These are phyloP conservation scores for Diaporthe amygdali DNA, from an alignment of 2,329 filamentous ascomycete genomes.

Conservation along the genomic window DNA sequence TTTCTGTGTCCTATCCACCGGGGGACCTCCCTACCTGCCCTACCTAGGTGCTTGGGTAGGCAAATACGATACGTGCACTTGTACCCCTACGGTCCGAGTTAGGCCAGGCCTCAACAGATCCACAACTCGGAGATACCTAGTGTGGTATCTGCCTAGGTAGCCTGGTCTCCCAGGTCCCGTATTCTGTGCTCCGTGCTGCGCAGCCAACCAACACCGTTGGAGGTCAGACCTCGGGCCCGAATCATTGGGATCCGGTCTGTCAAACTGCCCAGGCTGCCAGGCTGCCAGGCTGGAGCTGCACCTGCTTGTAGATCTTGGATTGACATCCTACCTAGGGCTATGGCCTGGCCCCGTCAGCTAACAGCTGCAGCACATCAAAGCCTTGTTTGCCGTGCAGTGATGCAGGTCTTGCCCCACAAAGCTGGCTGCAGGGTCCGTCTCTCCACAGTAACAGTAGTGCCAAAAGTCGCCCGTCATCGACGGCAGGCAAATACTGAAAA, in stretches of 20 bases:
- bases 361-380: not conserved
- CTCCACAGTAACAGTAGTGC: not conserved
- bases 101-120: not conserved
- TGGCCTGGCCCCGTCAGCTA: not conserved
- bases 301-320: too few relatives aligned
- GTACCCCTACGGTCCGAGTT: too few relatives aligned
- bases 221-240: not conserved
- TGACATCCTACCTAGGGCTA: too few relatives aligned
- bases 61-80: too few relatives aligned
- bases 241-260: not conserved
- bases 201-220: too few relatives aligned
- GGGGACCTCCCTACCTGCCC: too few relatives aligned
- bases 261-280: too few relatives aligned
- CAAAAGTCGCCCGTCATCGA: not conserved
- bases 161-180: not conserved
- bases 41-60: too few relatives aligned
- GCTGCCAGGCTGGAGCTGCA: too few relatives aligned
- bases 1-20: too few relatives aligned
- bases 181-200: not conserved
- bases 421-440: not conserved
- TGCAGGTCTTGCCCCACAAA: not conserved
- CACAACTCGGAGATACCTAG: too few relatives aligned
- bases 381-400: not conserved
- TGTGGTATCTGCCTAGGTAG: not conserved
- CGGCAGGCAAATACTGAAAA: conserved; percentile 4